phyloP scores from a whole-genome alignment of 768 basidiomycete genomes.

The Hygrocybe coccinea region DNA sequence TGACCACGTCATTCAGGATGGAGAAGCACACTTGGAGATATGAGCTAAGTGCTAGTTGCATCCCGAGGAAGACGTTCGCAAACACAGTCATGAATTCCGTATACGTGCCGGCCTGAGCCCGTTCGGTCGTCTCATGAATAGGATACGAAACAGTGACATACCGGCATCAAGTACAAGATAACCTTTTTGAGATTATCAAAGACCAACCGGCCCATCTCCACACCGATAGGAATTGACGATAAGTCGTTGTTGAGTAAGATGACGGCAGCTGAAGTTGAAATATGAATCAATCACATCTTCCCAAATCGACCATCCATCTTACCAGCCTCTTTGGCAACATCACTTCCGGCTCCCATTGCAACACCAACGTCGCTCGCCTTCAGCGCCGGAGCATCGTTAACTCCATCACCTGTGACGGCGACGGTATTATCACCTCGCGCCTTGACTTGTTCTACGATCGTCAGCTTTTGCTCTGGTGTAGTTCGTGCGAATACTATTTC shows the following conservation, averaged over 20 bases:
- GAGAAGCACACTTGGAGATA: conserved; percentile 55
- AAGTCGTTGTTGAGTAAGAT: conserved; percentile 58
- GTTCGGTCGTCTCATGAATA: conserved; percentile 2
- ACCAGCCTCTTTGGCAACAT: conserved; percentile 54
- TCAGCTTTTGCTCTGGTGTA: conserved; percentile 67
- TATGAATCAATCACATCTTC: background rate
- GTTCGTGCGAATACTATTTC: conserved; percentile 72
- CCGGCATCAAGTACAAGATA: conserved; percentile 43
- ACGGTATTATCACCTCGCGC: conserved; percentile 49
- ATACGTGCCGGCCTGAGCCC: conserved; percentile 46
- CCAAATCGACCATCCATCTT: conserved; percentile 23
- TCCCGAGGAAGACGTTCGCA: conserved; percentile 52
- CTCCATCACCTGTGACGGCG: conserved; percentile 62
- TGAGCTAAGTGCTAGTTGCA: conserved; percentile 53
- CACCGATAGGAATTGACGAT: conserved; percentile 52
- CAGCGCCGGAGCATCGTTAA: conserved; percentile 66
- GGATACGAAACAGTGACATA: conserved; percentile 12
- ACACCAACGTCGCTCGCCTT: conserved; percentile 57
- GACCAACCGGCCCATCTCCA: conserved; percentile 54
- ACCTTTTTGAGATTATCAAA: conserved; percentile 58
- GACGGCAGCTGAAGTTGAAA: conserved; percentile 32
- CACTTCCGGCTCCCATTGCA: conserved; percentile 46
- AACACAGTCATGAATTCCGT: conserved; percentile 56
- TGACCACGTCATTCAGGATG: conserved; percentile 48
- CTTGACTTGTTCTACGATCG: conserved; percentile 58